Base-by-base conservation (phyloP, 1,284 basidiomycete genomes). In the Chalciporus piperatoides region DNA sequence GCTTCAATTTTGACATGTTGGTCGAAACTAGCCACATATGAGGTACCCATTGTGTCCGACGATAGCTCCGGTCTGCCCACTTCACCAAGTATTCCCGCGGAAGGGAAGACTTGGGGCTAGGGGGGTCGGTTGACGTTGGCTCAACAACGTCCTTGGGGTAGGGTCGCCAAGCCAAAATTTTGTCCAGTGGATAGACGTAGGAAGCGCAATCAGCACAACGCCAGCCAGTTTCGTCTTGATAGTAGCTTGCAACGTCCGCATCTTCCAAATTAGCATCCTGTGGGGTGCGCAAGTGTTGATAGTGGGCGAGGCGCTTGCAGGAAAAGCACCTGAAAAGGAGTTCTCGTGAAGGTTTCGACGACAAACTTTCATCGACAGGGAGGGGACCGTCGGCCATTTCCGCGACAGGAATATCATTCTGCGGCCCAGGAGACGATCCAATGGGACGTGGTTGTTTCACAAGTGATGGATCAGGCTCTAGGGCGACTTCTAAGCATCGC, bases 31-130 rank as follows among this genome's bases (percentile, higher is more conserved):
- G 72, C 90, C 90, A 97, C 70, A 87, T 84, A 62, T 96, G 93
- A 15, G 92, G 87, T 1, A 95, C 91, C 93, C 93, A 96, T 57
- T 84, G 73, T 39, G 81, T 73, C 49, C 90, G 81, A 44, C 86
- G 73, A 68, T 88, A 94, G 54, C 90, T 86, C 51, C 88, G 71
- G 51, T 77, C 81, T 5, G 71, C 68, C 88, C 90, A 97, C 65
- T 97, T 97, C 51, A 96, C 81, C 8, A 97, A 80, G 62, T 97
- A 96, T 68, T 95, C 91, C 49, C 92, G 75, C 17, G 89, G 88
- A 11, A 93, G 74, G 39, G 71, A 61, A 25, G 73, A 68, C 63
- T 83, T 90, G 65, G 76, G 75, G 58, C 81, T 71, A 1, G 79
- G 74, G 17, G 71, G 59, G 55, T 80, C 73, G 10, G 69, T 59